Evolutionary conservation across 176 grass and related monocot species (phyloP).

Genomic region (Sorghum bicolor): Sorghum_bicolor_NCBIv3 NC_012879.2:6362501-6363000

Average conservation of each 20-base stretch:
- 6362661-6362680: conserved; percentile 55
- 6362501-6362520: background rate
- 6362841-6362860: conserved; percentile 94
- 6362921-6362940: background rate
- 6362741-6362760: conserved; percentile 8
- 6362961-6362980: conserved; percentile 96
- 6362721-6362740: conserved; percentile 38
- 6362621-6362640: background rate
- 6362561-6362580: background rate
- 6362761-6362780: background rate
- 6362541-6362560: background rate
- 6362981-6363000: conserved; percentile 97
- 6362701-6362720: conserved; percentile 75
- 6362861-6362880: conserved; percentile 85
- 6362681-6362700: conserved; percentile 75
- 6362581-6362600: background rate
- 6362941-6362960: background rate
- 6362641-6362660: background rate
- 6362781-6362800: background rate
- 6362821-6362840: conserved; percentile 75
- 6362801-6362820: conserved; percentile 43
- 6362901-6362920: conserved; percentile 4
- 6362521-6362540: background rate
- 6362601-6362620: conserved; percentile 15
- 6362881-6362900: conserved; percentile 29